Base-by-base conservation (phyloP, 163 green algal genomes). In the Coccomyxa subellipsoidea region DNA sequence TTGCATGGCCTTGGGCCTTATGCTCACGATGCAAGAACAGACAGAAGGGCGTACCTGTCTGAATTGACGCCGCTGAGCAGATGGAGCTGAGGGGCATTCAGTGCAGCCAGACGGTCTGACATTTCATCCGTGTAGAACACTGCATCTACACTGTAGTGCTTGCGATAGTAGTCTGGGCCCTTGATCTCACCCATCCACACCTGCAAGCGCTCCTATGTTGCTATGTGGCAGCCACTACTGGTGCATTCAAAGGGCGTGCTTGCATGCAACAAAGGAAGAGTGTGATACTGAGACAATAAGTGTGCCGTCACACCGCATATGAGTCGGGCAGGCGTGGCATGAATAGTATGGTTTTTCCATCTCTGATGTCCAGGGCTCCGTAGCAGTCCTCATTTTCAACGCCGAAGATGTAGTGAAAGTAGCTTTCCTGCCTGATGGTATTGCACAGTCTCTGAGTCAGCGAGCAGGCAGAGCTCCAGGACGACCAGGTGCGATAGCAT, bases 341-440 rank as follows among this genome's bases (percentile, higher is more conserved):
- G 85, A 98, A 98, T 47, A 98, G 89, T 10, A 90, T 82, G 25
- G 89, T 80, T 21, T 86, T 75, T 12, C 89, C 92, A n/a, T 81
- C 90, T 25, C 83, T 80, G 7, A 95, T 27, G 75, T 96, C 93
- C 29, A 97, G 15, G 0, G 90, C 90, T 0, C 93, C 95, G 77
- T 87, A 94, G 80, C 84, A 97, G 80, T 90, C 93, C 38, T 92
- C 84, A 73, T 98, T 93, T 32, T 86, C 84, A 32, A 97, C 93
- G 0, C 95, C 95, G 90, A 98, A 98, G 76, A 98, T 80, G 88
- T 98, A 96, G 78, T 96, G 88, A 70, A 98, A 95, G 88, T 94
- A 98, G 15, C 76, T 83, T 59, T 87, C 83, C 53, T 86, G 83
- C 59, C 82, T 85, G 82, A 8, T 86, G 93, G 80, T 84, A 97